Percentiles rank a stretch among this genome's conserved stretches.
Evolutionary conservation across 2,329 filamentous ascomycete species (phyloP).

Genomic region (Cadophora sp.): DNA sequence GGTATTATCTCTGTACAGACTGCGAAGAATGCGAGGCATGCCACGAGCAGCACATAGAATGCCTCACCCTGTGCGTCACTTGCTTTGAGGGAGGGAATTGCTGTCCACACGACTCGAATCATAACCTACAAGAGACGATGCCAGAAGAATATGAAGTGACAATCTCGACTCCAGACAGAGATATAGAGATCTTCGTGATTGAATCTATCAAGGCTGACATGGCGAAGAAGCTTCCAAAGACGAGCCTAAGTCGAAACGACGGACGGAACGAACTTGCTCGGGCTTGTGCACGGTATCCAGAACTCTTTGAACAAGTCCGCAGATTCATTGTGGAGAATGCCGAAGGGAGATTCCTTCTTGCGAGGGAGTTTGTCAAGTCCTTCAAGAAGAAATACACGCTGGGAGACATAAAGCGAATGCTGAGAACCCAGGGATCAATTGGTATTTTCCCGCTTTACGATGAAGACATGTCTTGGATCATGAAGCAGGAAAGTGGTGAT

Average conservation of each 20-base stretch:
- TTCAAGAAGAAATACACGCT: constrained; percentile 19
- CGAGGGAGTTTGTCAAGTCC: constrained; percentile 27
- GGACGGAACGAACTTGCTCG: constrained; percentile 18
- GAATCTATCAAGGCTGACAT: constrained; percentile 23
- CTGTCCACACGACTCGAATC: constrained; percentile 19
- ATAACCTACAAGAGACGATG: constrained; percentile 11
- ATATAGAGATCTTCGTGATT: constrained; percentile 22
- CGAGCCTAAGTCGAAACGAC: constrained; percentile 6
- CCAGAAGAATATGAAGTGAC: constrained; percentile 21
- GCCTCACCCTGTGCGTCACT: background rate
- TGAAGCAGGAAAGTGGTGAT: constrained; percentile 47
- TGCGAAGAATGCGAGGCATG: constrained; percentile 12
- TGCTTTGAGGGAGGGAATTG: background rate
- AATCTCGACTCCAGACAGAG: constrained; percentile 22
- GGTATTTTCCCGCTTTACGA: constrained; percentile 50
- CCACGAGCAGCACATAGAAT: background rate
- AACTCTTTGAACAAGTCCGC: constrained; percentile 18
- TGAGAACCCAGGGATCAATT: constrained; percentile 26
- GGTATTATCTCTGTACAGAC: constrained; percentile 15
- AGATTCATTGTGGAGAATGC: constrained; percentile 23
- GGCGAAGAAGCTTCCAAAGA: constrained; percentile 17
- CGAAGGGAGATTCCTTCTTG: constrained; percentile 26
- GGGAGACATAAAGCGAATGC: constrained; percentile 23
- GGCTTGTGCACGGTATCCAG: constrained; percentile 18
- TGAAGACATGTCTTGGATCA: constrained; percentile 48